Evolutionary conservation across 2,329 filamentous ascomycete genomes (phyloP).

Genomic region (Phaeosphaeriaceae sp.): DNA sequence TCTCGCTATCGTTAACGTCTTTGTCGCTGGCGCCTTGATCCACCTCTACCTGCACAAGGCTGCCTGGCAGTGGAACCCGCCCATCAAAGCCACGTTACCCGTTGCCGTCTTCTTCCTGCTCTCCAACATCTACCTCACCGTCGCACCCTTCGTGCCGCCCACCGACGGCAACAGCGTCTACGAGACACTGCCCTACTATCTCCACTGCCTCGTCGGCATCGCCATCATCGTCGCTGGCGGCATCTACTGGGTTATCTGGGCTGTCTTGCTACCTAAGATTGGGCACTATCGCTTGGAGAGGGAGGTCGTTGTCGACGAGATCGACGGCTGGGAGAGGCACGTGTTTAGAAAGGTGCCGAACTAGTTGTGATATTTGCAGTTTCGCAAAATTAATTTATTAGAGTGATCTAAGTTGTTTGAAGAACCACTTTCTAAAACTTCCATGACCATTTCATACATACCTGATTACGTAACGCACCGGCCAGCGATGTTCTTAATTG

Average conservation of each 20-base stretch:
- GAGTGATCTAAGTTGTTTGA: too few species aligned
- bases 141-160: conserved; percentile 61
- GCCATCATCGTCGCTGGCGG: conserved; percentile 59
- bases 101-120: conserved; percentile 61
- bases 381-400: too few species aligned
- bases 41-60: conserved; percentile 53
- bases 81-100: conserved; percentile 58
- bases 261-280: conserved; percentile 55
- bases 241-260: conserved; percentile 61
- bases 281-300: conserved; percentile 47
- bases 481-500: too few species aligned
- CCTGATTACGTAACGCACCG: too few species aligned
- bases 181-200: conserved; percentile 59
- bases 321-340: conserved; percentile 51
- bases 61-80: conserved; percentile 57
- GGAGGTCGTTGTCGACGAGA: conserved; percentile 39
- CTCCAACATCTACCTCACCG: conserved; percentile 60
- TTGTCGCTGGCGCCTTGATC: conserved; percentile 58
- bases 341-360: conserved; percentile 41
- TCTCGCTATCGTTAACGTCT: conserved; percentile 62
- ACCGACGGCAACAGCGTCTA: conserved; percentile 58
- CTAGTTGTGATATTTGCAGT: background rate
- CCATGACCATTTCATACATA: too few species aligned
- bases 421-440: too few species aligned
- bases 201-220: conserved; percentile 61